Percentiles rank a stretch among this genome's conserved stretches.
These are phyloP conservation scores for Handroanthus guayacan DNA, from an alignment of 257 asterid genomes.

Conservation along the genomic window DNA sequence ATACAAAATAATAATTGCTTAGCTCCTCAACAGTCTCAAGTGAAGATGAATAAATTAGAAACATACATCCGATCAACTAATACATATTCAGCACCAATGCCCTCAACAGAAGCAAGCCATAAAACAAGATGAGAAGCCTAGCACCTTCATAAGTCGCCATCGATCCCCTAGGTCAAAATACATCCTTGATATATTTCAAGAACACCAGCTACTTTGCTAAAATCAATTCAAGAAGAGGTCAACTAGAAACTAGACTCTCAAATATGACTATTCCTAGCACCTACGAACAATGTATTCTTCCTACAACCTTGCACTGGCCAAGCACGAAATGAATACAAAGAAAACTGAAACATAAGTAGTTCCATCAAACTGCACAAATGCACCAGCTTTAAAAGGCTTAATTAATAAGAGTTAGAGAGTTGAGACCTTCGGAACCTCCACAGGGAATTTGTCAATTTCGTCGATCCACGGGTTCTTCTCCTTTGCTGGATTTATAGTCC, in stretches of 20 bases:
- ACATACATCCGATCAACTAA: slow-evolving; percentile 24
- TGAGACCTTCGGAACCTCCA: slow-evolving; percentile 54
- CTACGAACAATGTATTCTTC: slow-evolving; percentile 5
- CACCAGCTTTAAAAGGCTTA: background rate
- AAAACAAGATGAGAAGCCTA: slow-evolving; percentile 19
- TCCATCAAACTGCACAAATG: background rate
- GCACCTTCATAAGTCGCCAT: slow-evolving; percentile 17
- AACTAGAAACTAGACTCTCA: slow-evolving; percentile 28
- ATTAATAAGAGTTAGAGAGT: slow-evolving; percentile 24
- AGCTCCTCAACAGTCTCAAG: slow-evolving; percentile 5
- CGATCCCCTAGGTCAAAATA: background rate
- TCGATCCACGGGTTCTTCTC: slow-evolving; percentile 56
- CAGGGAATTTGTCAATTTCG: slow-evolving; percentile 49
- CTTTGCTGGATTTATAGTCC: slow-evolving; percentile 55
- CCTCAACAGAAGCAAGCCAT: slow-evolving; percentile 30
- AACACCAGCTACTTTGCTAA: slow-evolving; percentile 31
- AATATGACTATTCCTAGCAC: slow-evolving; percentile 31
- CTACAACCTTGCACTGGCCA: slow-evolving; percentile 19
- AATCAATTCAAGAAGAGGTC: slow-evolving; percentile 9
- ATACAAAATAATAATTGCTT: background rate
- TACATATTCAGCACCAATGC: slow-evolving; percentile 18
- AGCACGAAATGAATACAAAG: slow-evolving; percentile 18
- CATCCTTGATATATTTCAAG: slow-evolving; percentile 19
- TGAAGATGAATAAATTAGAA: slow-evolving; percentile 20
- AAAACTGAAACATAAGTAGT: slow-evolving; percentile 1